phyloP scores from a whole-genome alignment of 352 stramenopile species.

The Phytophthora cajani region DNA sequence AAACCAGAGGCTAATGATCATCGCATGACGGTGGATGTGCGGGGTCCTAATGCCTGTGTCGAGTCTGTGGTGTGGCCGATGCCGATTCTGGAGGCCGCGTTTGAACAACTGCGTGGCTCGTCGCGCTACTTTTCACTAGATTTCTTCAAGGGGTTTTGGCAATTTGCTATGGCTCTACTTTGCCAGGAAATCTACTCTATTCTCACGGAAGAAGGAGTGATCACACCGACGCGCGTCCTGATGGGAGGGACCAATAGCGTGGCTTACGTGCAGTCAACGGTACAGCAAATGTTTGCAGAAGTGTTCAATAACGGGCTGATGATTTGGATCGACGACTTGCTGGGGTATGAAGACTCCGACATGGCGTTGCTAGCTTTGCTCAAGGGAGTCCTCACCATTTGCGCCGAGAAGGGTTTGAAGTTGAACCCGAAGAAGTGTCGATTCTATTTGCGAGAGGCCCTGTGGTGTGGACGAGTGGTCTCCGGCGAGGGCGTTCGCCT shows the following conservation, averaged over 20 bases:
- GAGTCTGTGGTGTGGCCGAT: slow-evolving; percentile 20
- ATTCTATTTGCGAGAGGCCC: too few relatives aligned
- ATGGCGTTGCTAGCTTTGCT: slow-evolving; percentile 1
- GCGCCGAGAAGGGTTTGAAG: slow-evolving; percentile 9
- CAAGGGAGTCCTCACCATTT: slow-evolving; percentile 9
- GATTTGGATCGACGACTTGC: too few relatives aligned
- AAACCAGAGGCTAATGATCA: neutral
- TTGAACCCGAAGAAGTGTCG: slow-evolving; percentile 16
- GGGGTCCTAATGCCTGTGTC: slow-evolving; percentile 8
- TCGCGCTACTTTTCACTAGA: slow-evolving; percentile 19
- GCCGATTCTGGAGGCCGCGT: slow-evolving; percentile 10
- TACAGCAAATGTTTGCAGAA: too few relatives aligned
- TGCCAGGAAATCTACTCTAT: slow-evolving; percentile 28
- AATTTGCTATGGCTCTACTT: slow-evolving; percentile 8
- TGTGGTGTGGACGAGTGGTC: too few relatives aligned
- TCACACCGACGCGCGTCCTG: neutral
- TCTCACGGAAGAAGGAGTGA: slow-evolving; percentile 17
- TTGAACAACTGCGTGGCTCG: slow-evolving; percentile 14
- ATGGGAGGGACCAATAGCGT: too few relatives aligned
- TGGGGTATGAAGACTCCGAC: neutral
- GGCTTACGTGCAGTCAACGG: too few relatives aligned
- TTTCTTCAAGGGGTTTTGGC: slow-evolving; percentile 30
- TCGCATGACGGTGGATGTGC: slow-evolving; percentile 20
- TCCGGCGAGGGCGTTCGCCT: too few relatives aligned
- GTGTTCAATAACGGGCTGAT: too few relatives aligned